phyloP scores from a whole-genome alignment of 75 land plant species.

The Selaginella tamariscina region DNA sequence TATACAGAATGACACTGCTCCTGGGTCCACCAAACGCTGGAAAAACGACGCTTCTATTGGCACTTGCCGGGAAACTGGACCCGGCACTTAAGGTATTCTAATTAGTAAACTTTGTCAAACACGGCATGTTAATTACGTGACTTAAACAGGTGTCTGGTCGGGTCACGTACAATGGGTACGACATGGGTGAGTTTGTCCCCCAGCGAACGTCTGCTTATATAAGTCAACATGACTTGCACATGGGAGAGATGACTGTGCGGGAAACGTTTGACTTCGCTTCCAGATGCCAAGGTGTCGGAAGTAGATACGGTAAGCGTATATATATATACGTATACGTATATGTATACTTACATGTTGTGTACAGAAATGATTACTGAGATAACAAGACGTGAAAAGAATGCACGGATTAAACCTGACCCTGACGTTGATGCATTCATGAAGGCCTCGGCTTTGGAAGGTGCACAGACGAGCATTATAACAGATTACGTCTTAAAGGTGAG shows the following conservation, averaged over 20 bases:
- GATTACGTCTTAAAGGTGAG: slow-evolving; percentile 62
- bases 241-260: not conserved
- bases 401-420: slow-evolving; percentile 18
- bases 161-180: not conserved
- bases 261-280: not conserved
- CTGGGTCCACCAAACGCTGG: not conserved
- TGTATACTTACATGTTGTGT: not conserved
- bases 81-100: not conserved
- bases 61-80: not conserved
- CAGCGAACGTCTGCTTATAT: not conserved
- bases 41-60: not conserved
- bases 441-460: slow-evolving; percentile 51
- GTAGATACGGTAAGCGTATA: not conserved
- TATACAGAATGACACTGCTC: not conserved
- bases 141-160: not conserved
- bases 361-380: slow-evolving; percentile 18
- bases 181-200: not conserved
- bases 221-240: not conserved
- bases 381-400: slow-evolving; percentile 16
- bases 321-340: not conserved
- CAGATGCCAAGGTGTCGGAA: not conserved
- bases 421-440: slow-evolving; percentile 30
- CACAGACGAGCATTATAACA: slow-evolving; percentile 40
- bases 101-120: no score
- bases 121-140: no score